These are phyloP conservation scores for Tilletia setariae DNA, from an alignment of 1,284 basidiomycete species.

Conservation along the genomic window DNA sequence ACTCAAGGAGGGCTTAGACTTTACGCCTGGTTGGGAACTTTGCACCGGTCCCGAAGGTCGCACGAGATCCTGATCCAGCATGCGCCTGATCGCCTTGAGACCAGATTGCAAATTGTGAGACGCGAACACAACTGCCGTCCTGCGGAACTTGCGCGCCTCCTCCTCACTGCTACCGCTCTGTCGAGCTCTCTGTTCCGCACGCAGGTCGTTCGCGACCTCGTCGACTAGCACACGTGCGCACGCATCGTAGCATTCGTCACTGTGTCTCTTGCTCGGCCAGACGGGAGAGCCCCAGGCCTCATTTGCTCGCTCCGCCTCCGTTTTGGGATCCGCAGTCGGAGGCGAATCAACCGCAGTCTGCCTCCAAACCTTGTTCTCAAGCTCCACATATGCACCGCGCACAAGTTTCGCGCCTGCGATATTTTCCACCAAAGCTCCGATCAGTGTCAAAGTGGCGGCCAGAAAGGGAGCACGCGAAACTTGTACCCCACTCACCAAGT, in stretches of 20 bases:
- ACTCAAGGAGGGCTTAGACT: slow-evolving; percentile 20
- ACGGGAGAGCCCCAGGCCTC: slow-evolving; percentile 55
- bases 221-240: slow-evolving; percentile 66
- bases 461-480: not conserved
- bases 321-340: slow-evolving; percentile 31
- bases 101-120: slow-evolving; percentile 77
- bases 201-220: slow-evolving; percentile 58
- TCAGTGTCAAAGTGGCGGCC: not conserved
- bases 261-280: slow-evolving; percentile 62
- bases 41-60: no score
- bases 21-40: not conserved
- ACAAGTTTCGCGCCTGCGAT: slow-evolving; percentile 79
- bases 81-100: slow-evolving; percentile 63
- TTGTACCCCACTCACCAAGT: slow-evolving; percentile 55
- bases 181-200: not conserved
- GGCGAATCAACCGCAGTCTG: slow-evolving; percentile 40
- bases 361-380: slow-evolving; percentile 62
- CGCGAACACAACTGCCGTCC: slow-evolving; percentile 73
- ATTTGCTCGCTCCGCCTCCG: slow-evolving; percentile 21
- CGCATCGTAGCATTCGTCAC: slow-evolving; percentile 74
- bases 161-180: slow-evolving; percentile 16
- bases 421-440: no score
- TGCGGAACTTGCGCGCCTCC: slow-evolving; percentile 47
- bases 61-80: slow-evolving; percentile 65
- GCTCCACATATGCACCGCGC: slow-evolving; percentile 83